These are phyloP conservation scores for Chytridiales sp. DNA, from an alignment of 371 early-diverging fungal genomes.

Conservation along the genomic window DNA sequence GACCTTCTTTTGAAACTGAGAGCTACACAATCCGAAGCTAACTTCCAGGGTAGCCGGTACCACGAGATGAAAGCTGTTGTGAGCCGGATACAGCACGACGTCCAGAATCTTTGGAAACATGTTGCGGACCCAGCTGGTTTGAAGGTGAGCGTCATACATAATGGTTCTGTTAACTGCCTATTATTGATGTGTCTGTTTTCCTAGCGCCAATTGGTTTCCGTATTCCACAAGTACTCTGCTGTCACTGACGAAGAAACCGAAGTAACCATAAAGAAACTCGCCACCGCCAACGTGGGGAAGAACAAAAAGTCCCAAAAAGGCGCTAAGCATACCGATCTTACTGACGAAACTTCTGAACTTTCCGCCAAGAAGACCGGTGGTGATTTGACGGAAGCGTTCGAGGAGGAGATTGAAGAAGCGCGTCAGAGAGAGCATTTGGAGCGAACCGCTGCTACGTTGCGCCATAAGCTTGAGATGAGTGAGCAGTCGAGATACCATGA, in stretches of 20 bases:
- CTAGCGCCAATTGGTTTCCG: conserved; percentile 20
- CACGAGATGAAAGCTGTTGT: conserved; percentile 26
- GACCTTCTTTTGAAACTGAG: conserved; percentile 44
- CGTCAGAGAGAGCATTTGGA: conserved; percentile 47
- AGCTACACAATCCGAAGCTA: conserved; percentile 36
- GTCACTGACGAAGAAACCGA: conserved; percentile 14
- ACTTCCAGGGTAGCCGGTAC: conserved; percentile 7
- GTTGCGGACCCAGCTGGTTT: conserved; percentile 12
- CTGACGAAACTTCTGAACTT: too few species aligned
- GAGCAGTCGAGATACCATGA: conserved; percentile 30
- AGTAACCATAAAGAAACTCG: background rate
- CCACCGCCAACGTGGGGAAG: conserved; percentile 1
- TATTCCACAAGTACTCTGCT: conserved; percentile 28
- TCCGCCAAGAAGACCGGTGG: too few species aligned
- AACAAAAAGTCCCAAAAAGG: background rate
- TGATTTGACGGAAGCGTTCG: conserved; percentile 23
- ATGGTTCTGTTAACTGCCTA: background rate
- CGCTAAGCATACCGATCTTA: too few species aligned
- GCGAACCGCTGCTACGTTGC: conserved; percentile 34
- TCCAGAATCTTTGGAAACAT: conserved; percentile 14
- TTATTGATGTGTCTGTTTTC: background rate
- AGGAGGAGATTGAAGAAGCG: conserved; percentile 31
- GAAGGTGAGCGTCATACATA: conserved; percentile 15
- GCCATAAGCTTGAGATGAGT: conserved; percentile 34
- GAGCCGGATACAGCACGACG: conserved; percentile 31